Evolutionary conservation across 768 basidiomycete genomes (phyloP), one percentile per base, ranked within the genome.

Genomic region (Pholiota microspora): DNA sequence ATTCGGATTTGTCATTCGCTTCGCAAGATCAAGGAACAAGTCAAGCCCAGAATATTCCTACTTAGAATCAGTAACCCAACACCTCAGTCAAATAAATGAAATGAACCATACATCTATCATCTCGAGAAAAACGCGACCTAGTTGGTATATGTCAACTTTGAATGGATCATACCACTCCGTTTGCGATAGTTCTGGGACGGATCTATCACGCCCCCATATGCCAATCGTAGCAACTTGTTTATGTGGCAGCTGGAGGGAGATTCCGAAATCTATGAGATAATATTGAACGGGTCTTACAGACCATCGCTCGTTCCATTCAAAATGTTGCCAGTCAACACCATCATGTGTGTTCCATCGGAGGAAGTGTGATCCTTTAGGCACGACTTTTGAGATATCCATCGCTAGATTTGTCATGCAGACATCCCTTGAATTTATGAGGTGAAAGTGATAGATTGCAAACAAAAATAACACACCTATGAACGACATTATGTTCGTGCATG

Each of bases 321-420:
- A 42, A 12, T 1, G 40, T 21, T 9, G 18, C 1, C 5, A 12
- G 21, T 23, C 2, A 23, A 42, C 2, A 2, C 40, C 40, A 23
- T 42, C 21, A 12, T 42, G 40, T 23, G 21, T 42, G 4, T 10
- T 2, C 40, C 40, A 42, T 1, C 1, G 10, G 9, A 10, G 18
- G 5, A 42, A 42, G 16, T 42, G 40, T 4, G 40, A 42, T 7
- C 40, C 40, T 8, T 24, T 42, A 1, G 40, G 40, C 16, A 21
- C 29, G 5, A 34, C 45, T 18, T 56, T 51, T 2, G 49, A 29
- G 9, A 46, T 45, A 42, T 66, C 63, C 51, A 64, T 61, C 44
- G 64, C 53, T 23, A 64, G 23, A 45, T 65, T 63, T 25, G 46
- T 36, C 25, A 27, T 51, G 28, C 64, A 68, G 7, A 53, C 57